Evolutionary conservation across 345 rosid species (phyloP), one percentile per base, ranked within the genome.

Genomic region (Syzygium aromaticum): DNA sequence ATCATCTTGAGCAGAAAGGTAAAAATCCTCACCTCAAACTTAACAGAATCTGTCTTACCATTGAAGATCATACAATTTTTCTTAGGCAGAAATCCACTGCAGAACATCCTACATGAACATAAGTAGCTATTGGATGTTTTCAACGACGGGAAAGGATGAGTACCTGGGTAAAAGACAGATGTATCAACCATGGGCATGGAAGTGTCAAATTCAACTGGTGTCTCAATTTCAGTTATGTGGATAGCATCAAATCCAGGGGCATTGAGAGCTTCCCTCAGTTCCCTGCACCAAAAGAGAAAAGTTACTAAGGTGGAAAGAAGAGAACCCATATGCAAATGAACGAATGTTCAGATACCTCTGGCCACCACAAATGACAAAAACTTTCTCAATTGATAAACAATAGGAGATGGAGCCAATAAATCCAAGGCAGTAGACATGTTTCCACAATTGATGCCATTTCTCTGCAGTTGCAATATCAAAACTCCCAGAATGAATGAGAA

Each of bases 401-500:
- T 95, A 98, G 98, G 98, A 85, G 95, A 91, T 4, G 93, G 92
- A 77, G 97, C 94, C 91, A 95, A 92, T 82, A 98, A 87, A 52
- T 95, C 94, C 88, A 96, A 87, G 19, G 99, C 98, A 88, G 99
- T 96, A 57, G 87, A 85, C 90, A 96, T 87, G 92, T 96, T 96
- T 84, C 95, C 96, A 88, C 97, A 94, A 25, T 93, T 96, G 46
- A 98, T 93, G 64, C 95, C 99, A 91, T 3, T 96, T 96, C 92
- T 96, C 99, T 59, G 95, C 93, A 90, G 96, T 95, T 53, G 96
- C 99, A 87, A 95, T 93, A 85, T 94, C 95, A 86, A 94, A 93
- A 89, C 96, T 95, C 56, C 94, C 93, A 27, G 98, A 98, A 51
- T 98, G 99, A 93, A 97, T 96, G 56, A 96, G 91, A 85, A 98